Evolutionary conservation across 768 basidiomycete genomes (phyloP).

Genomic region (Fomitopsis pulvina): DNA sequence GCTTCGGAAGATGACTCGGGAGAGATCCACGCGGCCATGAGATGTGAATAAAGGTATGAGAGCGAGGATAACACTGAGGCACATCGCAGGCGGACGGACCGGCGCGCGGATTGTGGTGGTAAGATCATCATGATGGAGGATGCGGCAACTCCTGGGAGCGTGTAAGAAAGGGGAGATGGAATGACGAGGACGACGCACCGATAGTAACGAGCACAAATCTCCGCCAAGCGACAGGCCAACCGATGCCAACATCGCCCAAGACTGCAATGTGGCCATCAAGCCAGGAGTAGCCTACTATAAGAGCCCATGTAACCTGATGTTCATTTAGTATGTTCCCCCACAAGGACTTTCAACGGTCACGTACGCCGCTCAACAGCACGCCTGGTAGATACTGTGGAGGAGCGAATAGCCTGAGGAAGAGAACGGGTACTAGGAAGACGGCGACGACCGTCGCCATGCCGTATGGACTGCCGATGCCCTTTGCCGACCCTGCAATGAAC

Average conservation of each 20-base stretch:
- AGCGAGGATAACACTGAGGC: slow-evolving; percentile 35
- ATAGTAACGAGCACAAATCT: slow-evolving; percentile 45
- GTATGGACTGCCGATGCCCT: slow-evolving; percentile 45
- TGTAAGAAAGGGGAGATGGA: background rate
- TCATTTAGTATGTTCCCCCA: background rate
- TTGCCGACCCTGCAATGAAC: slow-evolving; percentile 29
- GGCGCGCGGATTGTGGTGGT: slow-evolving; percentile 43
- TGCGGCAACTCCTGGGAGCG: slow-evolving; percentile 36
- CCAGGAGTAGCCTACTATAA: slow-evolving; percentile 52
- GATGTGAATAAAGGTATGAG: slow-evolving; percentile 35
- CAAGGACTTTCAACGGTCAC: slow-evolving; percentile 11
- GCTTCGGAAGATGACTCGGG: slow-evolving; percentile 3
- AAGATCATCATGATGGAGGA: slow-evolving; percentile 50
- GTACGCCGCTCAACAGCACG: slow-evolving; percentile 30
- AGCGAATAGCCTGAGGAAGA: slow-evolving; percentile 43
- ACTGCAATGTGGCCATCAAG: slow-evolving; percentile 42
- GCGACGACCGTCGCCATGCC: slow-evolving; percentile 43
- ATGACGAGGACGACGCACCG: slow-evolving; percentile 25
- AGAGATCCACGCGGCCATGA: slow-evolving; percentile 36
- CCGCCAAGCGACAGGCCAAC: slow-evolving; percentile 46
- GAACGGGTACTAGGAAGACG: slow-evolving; percentile 39
- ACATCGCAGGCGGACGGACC: slow-evolving; percentile 37
- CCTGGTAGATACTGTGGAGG: slow-evolving; percentile 35
- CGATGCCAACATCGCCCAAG: slow-evolving; percentile 43
- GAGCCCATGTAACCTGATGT: slow-evolving; percentile 32